These are phyloP conservation scores for Dendrocalamus sinicus DNA, from an alignment of 176 grass and related monocot genomes.

Conservation along the genomic window DNA sequence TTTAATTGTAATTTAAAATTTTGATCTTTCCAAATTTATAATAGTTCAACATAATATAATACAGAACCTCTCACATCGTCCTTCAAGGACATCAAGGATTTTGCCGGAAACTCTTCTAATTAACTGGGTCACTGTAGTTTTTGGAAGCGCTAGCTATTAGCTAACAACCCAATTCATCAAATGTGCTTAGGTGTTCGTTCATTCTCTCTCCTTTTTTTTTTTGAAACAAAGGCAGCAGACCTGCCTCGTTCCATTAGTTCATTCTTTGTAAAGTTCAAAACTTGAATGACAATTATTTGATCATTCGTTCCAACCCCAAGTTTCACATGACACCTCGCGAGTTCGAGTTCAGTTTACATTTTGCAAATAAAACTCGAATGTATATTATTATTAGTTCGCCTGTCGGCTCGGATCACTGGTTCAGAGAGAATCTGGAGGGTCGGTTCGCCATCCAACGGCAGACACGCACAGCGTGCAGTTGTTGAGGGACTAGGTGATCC, in stretches of 20 bases:
- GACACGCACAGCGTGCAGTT: too few relatives aligned
- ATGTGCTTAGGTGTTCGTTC: neutral
- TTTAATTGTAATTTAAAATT: too few relatives aligned
- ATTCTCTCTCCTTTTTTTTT: too few relatives aligned
- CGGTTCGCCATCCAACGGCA: neutral
- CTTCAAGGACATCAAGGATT: slow-evolving; percentile 34
- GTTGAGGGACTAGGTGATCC: neutral
- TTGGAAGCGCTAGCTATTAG: neutral
- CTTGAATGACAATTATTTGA: slow-evolving; percentile 25
- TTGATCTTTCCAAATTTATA: too few relatives aligned
- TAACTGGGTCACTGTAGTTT: neutral
- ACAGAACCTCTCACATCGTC: neutral
- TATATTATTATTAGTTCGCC: too few relatives aligned
- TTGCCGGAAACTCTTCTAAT: slow-evolving; percentile 32
- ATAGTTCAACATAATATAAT: too few relatives aligned
- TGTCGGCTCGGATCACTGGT: too few relatives aligned
- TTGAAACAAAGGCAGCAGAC: too few relatives aligned
- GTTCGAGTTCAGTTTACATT: neutral
- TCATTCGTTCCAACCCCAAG: neutral
- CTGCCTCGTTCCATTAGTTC: neutral
- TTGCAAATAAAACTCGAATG: neutral
- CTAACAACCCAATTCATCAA: neutral
- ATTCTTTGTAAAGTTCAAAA: neutral
- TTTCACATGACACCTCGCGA: neutral
- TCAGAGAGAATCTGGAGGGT: neutral